Base-by-base conservation (phyloP, 345 rosid genomes). In the Xanthoceras sorbifolium region DNA sequence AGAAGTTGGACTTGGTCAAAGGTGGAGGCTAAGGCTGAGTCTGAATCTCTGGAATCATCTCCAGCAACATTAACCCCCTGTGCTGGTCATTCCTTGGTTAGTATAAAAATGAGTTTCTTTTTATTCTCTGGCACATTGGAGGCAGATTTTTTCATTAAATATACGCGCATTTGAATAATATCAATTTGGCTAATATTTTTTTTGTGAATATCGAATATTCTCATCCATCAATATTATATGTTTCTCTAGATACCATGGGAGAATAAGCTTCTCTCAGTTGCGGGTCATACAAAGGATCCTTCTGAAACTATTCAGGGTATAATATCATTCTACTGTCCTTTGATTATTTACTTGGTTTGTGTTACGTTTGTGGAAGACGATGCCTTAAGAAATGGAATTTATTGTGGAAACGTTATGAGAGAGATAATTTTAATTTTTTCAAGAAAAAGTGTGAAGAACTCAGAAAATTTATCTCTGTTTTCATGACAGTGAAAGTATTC, bases 41-140 rank as follows among this genome's bases (percentile, higher is more conserved):
- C 83, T 76, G 94, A 89, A 73, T 79, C 93, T 31, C 76, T 76
- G 34, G 95, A 92, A 76, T 82, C 88, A 26, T 66, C 92, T 78
- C 88, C 85, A 28, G 77, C 85, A 44, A 70, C 84, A 55, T 67
- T 89, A 71, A 79, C 89, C 76, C 88, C 97, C 65, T 97, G 99
- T 84, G 98, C 99, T 71, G 99, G 99, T 82, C 99, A 92, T 89
- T 91, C 97, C 34, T 83, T 97, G 98, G 99, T 97, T 74, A 85
- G 98, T 87, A 26, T 22, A 59, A 44, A 50, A 46, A 60, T 65
- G 52, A 46, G 22, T 72, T 75, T 78, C 67, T 42, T 9, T 80
- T 61, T 46, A 2, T 78, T 68, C 52, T 44, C 22, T 74, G 64
- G 72, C 70, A 55, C 32, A 73, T 81, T 68, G 36, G 40, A 72